Evolutionary conservation across 345 rosid species (phyloP), one percentile per base, ranked within the genome.

Genomic region (Eucalyptus tenuipes): DNA sequence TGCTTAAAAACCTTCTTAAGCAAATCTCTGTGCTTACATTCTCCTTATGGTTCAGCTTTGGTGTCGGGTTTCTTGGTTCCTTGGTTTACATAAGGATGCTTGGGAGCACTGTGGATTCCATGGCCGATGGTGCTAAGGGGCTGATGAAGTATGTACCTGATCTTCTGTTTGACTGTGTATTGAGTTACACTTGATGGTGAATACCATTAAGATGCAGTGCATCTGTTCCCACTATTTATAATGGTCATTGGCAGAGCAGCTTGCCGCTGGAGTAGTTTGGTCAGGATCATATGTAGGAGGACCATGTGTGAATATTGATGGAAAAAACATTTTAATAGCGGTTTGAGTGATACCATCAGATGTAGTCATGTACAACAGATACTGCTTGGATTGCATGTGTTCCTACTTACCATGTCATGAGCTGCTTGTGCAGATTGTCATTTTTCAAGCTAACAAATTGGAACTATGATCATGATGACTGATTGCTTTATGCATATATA

Each of bases 121-220:
- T 97, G 95, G 98, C 96, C 85, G 96, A 93, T 92, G 98, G 98
- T 90, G 96, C 98, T 85, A 94, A 86, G 91, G 98, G 99, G 87
- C 88, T 96, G 88, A 87, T 96, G 90, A 97, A 96, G 99, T 96
- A 94, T 82, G 97, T 75, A 75, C 27, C 84, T 75, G 47, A 75
- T 75, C 47, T 75, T 18, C 6, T 75, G 47, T 75, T 40, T 20
- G 84, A 75, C 84, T 75, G 84, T 75, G 47, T 75, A 40, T 75
- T 75, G 47, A 75, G 47, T 44, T 40, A 75, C 25, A 75, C 84
- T 20, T 40, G 81, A 75, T 75, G 84, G 84, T 4, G 8, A 37
- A 40, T 75, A 20, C 47, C 47, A 20, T 75, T 75, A 75, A 75
- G 84, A 75, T 75, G 84, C 47, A 75, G 29, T 37, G 82, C 84